These are phyloP conservation scores for Phyllosticta paracitricarpa DNA, from an alignment of 2,329 filamentous ascomycete species.

Conservation along the genomic window DNA sequence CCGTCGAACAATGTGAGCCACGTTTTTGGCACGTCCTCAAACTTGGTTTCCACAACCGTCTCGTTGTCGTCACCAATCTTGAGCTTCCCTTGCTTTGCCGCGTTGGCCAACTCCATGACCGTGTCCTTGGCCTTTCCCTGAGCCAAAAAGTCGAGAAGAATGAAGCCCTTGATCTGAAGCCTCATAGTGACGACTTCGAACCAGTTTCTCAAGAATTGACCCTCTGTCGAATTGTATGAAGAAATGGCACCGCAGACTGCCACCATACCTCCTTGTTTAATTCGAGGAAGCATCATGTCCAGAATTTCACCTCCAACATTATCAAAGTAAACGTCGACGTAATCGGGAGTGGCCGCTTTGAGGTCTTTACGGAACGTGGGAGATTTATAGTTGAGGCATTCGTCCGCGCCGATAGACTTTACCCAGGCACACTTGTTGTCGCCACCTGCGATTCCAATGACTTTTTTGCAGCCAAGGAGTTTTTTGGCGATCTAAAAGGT, in stretches of 20 bases:
- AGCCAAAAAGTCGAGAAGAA: constrained; percentile 52
- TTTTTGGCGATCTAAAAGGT: constrained; percentile 42
- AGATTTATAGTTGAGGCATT: constrained; percentile 46
- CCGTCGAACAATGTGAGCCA: constrained; percentile 41
- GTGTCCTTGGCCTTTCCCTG: constrained; percentile 6
- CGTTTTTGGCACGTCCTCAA: constrained; percentile 40
- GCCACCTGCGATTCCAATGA: constrained; percentile 44
- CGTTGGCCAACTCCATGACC: constrained; percentile 2
- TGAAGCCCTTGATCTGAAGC: constrained; percentile 45
- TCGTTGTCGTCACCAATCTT: constrained; percentile 35
- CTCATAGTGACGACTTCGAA: constrained; percentile 34
- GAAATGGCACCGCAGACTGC: constrained; percentile 36
- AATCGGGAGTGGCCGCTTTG: constrained; percentile 36
- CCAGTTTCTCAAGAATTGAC: constrained; percentile 29
- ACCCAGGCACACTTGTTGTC: constrained; percentile 45
- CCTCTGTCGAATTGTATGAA: constrained; percentile 29
- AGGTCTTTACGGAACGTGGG: constrained; percentile 38
- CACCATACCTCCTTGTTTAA: constrained; percentile 33
- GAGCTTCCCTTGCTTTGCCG: constrained; percentile 35
- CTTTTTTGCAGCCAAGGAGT: constrained; percentile 35
- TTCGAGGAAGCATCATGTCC: constrained; percentile 35
- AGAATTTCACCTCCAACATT: constrained; percentile 42
- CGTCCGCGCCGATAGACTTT: constrained; percentile 41
- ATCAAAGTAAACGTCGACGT: constrained; percentile 44
- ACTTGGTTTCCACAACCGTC: constrained; percentile 37